Conservation (phyloP, 2,329 filamentous ascomycete genomes). For the Chalaropsis ovoidea region DNA sequence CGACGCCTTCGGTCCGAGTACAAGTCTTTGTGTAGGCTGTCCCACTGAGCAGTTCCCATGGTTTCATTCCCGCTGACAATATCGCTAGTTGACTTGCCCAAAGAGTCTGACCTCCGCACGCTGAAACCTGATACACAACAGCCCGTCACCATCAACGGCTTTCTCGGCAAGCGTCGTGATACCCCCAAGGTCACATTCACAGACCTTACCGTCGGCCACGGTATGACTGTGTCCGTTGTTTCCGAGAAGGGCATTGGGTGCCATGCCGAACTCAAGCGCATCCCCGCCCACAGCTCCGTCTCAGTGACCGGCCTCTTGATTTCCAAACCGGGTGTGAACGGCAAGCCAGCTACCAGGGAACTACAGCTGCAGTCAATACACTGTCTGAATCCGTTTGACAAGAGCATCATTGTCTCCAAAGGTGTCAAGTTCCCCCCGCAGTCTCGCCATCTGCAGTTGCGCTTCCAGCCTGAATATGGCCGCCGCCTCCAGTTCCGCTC, state of each 20-base stretch:
- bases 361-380: slow-evolving; percentile 42
- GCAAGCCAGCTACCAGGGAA: slow-evolving; percentile 27
- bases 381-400: slow-evolving; percentile 62
- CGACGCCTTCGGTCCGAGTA: slow-evolving; percentile 17
- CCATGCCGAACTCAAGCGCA: slow-evolving; percentile 38
- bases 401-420: slow-evolving; percentile 64
- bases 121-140: slow-evolving; percentile 23
- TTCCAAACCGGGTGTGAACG: slow-evolving; percentile 29
- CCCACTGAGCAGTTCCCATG: not conserved
- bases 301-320: slow-evolving; percentile 36
- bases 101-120: slow-evolving; percentile 8
- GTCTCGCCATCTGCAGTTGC: slow-evolving; percentile 73
- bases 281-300: slow-evolving; percentile 46
- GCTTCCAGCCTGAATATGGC: slow-evolving; percentile 58
- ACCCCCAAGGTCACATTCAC: slow-evolving; percentile 63
- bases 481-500: slow-evolving; percentile 62
- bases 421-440: slow-evolving; percentile 64
- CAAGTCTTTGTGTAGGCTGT: slow-evolving; percentile 22
- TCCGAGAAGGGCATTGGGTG: slow-evolving; percentile 32
- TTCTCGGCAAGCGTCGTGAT: slow-evolving; percentile 57
- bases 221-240: slow-evolving; percentile 33
- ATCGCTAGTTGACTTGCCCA: slow-evolving; percentile 19
- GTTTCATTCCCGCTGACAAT: slow-evolving; percentile 12
- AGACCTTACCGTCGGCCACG: slow-evolving; percentile 38
- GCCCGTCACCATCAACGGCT: slow-evolving; percentile 48